Conservation (phyloP, 108 stramenopile genomes). For the Conticribra weissflogii region DNA sequence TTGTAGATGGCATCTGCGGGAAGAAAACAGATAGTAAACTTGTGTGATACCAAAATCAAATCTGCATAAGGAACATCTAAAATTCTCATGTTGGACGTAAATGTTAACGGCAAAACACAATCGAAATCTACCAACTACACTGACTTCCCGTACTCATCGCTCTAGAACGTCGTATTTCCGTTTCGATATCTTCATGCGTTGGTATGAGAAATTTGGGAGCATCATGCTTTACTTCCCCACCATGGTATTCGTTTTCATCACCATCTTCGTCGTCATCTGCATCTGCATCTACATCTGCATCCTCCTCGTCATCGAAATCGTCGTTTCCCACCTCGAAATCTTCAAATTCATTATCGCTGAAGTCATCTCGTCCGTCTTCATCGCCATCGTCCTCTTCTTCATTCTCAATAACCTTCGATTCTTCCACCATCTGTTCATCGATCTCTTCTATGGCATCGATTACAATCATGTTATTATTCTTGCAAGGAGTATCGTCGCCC, state of each 20-base stretch:
- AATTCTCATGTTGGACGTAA: too few relatives aligned
- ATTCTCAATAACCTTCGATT: background rate
- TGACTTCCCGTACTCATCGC: conserved; percentile 55
- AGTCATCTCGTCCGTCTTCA: conserved; percentile 21
- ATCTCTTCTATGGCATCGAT: background rate
- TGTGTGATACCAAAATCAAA: too few relatives aligned
- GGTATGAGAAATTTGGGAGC: background rate
- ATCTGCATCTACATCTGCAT: conserved; percentile 20
- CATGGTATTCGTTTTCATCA: conserved; percentile 12
- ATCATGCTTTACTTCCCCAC: conserved; percentile 1
- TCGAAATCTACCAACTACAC: conserved; percentile 37
- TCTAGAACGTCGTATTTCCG: conserved; percentile 47
- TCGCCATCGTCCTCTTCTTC: conserved; percentile 38
- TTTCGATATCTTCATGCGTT: conserved; percentile 24
- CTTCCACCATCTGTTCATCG: conserved; percentile 21
- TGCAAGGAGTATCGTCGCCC: conserved; percentile 3
- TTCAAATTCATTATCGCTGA: conserved; percentile 25
- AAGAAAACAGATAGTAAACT: too few relatives aligned
- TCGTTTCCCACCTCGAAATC: conserved; percentile 23
- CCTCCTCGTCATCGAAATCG: conserved; percentile 19
- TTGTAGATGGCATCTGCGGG: too few relatives aligned
- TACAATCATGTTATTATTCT: too few relatives aligned
- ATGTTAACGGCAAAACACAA: too few relatives aligned
- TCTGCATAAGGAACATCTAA: too few relatives aligned
- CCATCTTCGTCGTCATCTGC: conserved; percentile 24